phyloP scores from a whole-genome alignment of 495 filamentous ascomycete genomes.

The Extremus antarcticus region DNA sequence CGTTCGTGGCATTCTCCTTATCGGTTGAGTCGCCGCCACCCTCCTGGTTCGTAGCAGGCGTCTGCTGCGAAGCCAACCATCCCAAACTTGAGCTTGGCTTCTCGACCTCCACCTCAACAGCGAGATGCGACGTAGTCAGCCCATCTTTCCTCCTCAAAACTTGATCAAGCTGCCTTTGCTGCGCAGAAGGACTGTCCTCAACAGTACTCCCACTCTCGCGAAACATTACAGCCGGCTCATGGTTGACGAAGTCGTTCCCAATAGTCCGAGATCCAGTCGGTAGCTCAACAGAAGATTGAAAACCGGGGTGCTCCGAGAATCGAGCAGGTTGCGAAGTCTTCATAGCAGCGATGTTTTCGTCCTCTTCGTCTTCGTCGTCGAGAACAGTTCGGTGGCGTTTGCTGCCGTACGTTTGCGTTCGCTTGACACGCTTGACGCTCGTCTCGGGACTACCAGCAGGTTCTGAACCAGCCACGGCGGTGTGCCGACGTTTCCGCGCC shows the following conservation, averaged over 20 bases:
- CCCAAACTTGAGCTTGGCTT: conserved; percentile 13
- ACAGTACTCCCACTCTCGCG: conserved; percentile 14
- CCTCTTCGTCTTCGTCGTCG: conserved; percentile 1
- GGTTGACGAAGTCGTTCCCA: conserved; percentile 9
- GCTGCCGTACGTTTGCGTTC: conserved; percentile 9
- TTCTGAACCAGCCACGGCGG: neutral
- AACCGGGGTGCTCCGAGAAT: conserved; percentile 10
- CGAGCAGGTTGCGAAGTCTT: neutral
- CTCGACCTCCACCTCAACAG: neutral
- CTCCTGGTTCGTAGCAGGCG: neutral
- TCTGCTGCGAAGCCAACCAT: conserved; percentile 5
- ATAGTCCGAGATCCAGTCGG: conserved; percentile 11
- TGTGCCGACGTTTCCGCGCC: neutral
- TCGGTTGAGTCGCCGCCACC: neutral
- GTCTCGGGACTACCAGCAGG: neutral
- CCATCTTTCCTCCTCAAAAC: neutral
- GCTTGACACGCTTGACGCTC: conserved; percentile 7
- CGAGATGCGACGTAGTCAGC: neutral
- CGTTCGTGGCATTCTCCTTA: neutral
- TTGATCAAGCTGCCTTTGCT: conserved; percentile 6
- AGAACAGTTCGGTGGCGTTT: neutral
- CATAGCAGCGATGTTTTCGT: too few species aligned
- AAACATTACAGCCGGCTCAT: conserved; percentile 21
- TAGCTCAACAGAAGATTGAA: conserved; percentile 5
- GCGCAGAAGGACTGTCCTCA: conserved; percentile 1